phyloP scores from a whole-genome alignment of 352 stramenopile species.

The Pythium rhizo-oryzae region DNA sequence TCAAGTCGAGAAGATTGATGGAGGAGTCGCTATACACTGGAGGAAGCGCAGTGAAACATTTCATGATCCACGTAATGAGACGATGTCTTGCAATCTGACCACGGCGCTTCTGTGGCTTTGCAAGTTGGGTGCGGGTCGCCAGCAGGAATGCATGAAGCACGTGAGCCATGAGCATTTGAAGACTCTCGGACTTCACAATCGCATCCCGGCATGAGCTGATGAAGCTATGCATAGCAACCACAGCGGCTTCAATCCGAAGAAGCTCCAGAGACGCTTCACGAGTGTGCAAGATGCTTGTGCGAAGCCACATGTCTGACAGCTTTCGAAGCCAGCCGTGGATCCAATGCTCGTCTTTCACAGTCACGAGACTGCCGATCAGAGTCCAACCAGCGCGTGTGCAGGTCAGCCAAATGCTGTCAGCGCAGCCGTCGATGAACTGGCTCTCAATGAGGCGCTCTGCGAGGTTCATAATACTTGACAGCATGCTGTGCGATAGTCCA shows the following conservation, averaged over 20 bases:
- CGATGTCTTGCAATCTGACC: slow-evolving; percentile 81
- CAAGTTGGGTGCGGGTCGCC: slow-evolving; percentile 58
- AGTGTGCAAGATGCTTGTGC: slow-evolving; percentile 76
- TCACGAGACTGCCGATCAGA: slow-evolving; percentile 69
- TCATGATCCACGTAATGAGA: slow-evolving; percentile 77
- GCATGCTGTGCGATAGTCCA: slow-evolving; percentile 51
- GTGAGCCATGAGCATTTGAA: slow-evolving; percentile 67
- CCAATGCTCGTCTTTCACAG: slow-evolving; percentile 70
- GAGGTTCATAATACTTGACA: slow-evolving; percentile 66
- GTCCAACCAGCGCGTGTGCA: slow-evolving; percentile 86
- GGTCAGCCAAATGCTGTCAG: slow-evolving; percentile 86
- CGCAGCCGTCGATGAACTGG: slow-evolving; percentile 75
- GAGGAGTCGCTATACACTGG: slow-evolving; percentile 84
- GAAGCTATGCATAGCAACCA: slow-evolving; percentile 72
- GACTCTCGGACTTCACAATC: slow-evolving; percentile 35
- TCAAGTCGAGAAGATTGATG: slow-evolving; percentile 74
- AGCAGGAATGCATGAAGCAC: slow-evolving; percentile 73
- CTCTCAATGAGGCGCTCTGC: slow-evolving; percentile 77
- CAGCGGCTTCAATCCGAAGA: slow-evolving; percentile 79
- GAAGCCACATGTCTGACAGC: slow-evolving; percentile 74
- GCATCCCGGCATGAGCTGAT: slow-evolving; percentile 41
- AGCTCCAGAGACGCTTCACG: slow-evolving; percentile 83
- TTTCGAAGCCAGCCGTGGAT: slow-evolving; percentile 52
- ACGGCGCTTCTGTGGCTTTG: slow-evolving; percentile 77
- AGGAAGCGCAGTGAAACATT: slow-evolving; percentile 73